Evolutionary conservation across 2,329 filamentous ascomycete genomes (phyloP), one percentile per base, ranked within the genome.

Genomic region (Aspergillus tanneri): DNA sequence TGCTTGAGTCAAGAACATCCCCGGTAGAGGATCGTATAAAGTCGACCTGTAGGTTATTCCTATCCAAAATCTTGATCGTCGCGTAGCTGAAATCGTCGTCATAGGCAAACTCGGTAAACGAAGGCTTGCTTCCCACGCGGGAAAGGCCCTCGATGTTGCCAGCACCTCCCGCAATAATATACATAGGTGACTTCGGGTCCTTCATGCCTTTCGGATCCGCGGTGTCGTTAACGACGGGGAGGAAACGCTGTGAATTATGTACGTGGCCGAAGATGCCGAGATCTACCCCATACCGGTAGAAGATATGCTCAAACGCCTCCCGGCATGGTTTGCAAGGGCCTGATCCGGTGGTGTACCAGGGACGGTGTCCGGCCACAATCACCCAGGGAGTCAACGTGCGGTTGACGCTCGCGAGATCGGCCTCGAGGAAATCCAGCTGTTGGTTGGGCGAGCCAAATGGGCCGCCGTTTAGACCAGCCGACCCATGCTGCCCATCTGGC

Each of bases 211-310:
- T 52, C 53, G 77, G 6, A 59, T 81, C 66, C 0, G 60, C 60
- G 67, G 77, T 58, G 8, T 48, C 56, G 14, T 66, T 61, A 24
- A 55, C 47, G 4, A 64, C 56, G 0, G 64, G 64, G 2, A 69
- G 51, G 54, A 81, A 79, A 1, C 80, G 74, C 65, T 83, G 78
- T 21, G 77, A 75, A 64, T 80, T 81, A 63, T 83, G 80, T 11
- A 80, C 77, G 57, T 83, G 80, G 2, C 80, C 80, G 53, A 81
- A 80, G 5, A 83, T 67, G 21, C 65, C 79, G 4, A 82, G 62
- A 53, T 83, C 80, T 16, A 83, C 80, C 22, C 78, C 79, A 59
- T 82, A 80, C 43, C 73, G 70, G 64, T 80, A 79, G 5, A 83
- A 62, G 3, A 82, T 59, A 0, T 67, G 64, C 65, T 83, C 80